phyloP scores from a whole-genome alignment of 345 rosid species.

The Clausena lansium region DNA sequence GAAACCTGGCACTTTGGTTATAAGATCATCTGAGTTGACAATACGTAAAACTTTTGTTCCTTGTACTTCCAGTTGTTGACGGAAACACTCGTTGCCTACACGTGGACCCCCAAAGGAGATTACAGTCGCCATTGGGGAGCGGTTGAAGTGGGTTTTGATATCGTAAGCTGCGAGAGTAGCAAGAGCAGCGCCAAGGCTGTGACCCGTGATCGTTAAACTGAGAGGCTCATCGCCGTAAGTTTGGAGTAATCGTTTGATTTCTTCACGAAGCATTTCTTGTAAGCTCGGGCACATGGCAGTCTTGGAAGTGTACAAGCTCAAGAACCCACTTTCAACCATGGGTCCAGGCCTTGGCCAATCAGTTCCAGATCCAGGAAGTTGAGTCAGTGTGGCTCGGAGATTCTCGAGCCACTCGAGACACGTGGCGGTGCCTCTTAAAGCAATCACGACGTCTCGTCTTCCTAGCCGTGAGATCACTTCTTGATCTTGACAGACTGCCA shows the following conservation, averaged over 20 bases:
- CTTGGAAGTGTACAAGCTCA: slow-evolving; percentile 74
- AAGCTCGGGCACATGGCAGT: slow-evolving; percentile 41
- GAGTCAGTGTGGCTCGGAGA: slow-evolving; percentile 70
- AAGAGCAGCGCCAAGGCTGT: slow-evolving; percentile 90
- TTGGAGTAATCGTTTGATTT: slow-evolving; percentile 50
- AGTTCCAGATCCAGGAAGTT: slow-evolving; percentile 2
- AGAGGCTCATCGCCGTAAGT: slow-evolving; percentile 69
- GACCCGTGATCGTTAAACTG: slow-evolving; percentile 88
- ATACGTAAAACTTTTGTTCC: slow-evolving; percentile 76
- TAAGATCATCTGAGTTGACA: slow-evolving; percentile 80
- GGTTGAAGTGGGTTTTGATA: slow-evolving; percentile 50
- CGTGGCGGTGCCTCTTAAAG: slow-evolving; percentile 85
- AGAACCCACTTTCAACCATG: slow-evolving; percentile 92
- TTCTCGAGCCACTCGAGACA: slow-evolving; percentile 95
- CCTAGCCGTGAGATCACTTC: slow-evolving; percentile 81
- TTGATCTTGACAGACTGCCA: slow-evolving; percentile 78
- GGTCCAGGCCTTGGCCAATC: slow-evolving; percentile 29
- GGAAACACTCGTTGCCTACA: slow-evolving; percentile 73
- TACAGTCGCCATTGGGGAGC: slow-evolving; percentile 68
- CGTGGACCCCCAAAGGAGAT: slow-evolving; percentile 95
- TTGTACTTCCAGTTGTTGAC: slow-evolving; percentile 55
- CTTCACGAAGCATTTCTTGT: slow-evolving; percentile 59
- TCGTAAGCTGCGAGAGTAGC: slow-evolving; percentile 78
- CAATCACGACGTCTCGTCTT: slow-evolving; percentile 79
- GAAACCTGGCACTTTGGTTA: slow-evolving; percentile 89